Percentiles rank a stretch among this genome's conserved stretches.
Evolutionary conservation across 768 basidiomycete species (phyloP).

Genomic region (Russula foetens): DNA sequence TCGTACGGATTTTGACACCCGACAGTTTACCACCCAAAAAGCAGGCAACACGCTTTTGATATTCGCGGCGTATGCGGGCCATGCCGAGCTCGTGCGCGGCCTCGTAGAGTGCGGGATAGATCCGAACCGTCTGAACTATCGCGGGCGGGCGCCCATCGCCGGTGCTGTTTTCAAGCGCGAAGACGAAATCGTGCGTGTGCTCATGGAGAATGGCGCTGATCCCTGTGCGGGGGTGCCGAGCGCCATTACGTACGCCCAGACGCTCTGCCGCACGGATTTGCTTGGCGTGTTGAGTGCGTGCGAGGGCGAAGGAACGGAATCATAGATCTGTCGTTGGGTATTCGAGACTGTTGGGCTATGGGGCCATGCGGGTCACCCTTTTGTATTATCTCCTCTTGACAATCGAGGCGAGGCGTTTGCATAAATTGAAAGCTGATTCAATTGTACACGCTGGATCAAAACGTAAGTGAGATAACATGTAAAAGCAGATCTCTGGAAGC

Average conservation of each 20-base stretch:
- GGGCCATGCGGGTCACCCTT: too few relatives aligned
- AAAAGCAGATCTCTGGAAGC: not conserved
- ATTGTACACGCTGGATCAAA: not conserved
- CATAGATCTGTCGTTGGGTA: slow-evolving; percentile 11
- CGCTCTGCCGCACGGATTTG: slow-evolving; percentile 55
- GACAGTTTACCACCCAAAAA: slow-evolving; percentile 22
- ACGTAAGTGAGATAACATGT: not conserved
- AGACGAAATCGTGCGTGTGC: slow-evolving; percentile 50
- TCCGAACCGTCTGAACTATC: slow-evolving; percentile 61
- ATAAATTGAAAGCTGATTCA: too few relatives aligned
- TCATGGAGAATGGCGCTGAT: slow-evolving; percentile 47
- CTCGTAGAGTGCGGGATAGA: slow-evolving; percentile 54
- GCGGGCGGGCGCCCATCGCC: slow-evolving; percentile 63
- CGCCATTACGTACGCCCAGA: slow-evolving; percentile 58
- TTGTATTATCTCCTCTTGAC: too few relatives aligned
- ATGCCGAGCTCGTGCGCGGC: slow-evolving; percentile 41
- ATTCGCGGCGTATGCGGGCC: slow-evolving; percentile 69
- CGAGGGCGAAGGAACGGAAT: slow-evolving; percentile 27
- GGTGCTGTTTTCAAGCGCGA: slow-evolving; percentile 73
- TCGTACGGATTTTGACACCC: not conserved
- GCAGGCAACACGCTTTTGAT: slow-evolving; percentile 78
- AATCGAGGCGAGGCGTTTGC: not conserved
- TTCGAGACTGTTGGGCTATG: not conserved
- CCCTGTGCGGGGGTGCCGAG: slow-evolving; percentile 58
- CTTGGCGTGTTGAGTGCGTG: slow-evolving; percentile 49